Percentiles rank a stretch among this genome's conserved stretches.
Evolutionary conservation across 2,329 filamentous ascomycete species (phyloP).

Genomic region (Aspergillus tanneri): DNA sequence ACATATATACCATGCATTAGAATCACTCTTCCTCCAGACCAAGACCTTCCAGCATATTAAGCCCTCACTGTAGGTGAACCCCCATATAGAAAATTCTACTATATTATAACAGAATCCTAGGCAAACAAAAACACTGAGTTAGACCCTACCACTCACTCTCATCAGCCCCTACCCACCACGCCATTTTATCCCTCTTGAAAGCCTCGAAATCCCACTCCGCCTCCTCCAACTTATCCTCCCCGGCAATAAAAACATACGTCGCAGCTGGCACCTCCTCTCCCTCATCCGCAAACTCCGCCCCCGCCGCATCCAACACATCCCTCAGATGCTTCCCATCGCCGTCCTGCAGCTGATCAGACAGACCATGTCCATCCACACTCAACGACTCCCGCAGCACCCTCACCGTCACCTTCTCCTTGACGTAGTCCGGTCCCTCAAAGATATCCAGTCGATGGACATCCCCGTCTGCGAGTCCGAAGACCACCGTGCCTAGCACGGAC

Average conservation of each 20-base stretch:
- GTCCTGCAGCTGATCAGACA: neutral
- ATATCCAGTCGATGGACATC: constrained; percentile 74
- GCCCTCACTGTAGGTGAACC: neutral
- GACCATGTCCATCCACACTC: constrained; percentile 21
- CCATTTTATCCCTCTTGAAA: constrained; percentile 74
- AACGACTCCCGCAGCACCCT: constrained; percentile 35
- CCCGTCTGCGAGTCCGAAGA: constrained; percentile 72
- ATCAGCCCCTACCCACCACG: constrained; percentile 54
- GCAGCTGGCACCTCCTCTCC: constrained; percentile 51
- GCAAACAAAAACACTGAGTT: too few relatives aligned
- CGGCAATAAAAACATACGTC: constrained; percentile 63
- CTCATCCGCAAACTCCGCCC: constrained; percentile 54
- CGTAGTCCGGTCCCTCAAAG: constrained; percentile 80
- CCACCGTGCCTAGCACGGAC: constrained; percentile 71
- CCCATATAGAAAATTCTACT: too few relatives aligned
- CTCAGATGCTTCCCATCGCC: constrained; percentile 33
- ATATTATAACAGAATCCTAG: too few relatives aligned
- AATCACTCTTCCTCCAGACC: too few relatives aligned
- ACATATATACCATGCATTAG: too few relatives aligned
- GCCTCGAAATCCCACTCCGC: constrained; percentile 85
- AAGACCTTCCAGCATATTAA: too few relatives aligned
- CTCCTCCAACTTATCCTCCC: constrained; percentile 59
- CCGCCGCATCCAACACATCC: constrained; percentile 47
- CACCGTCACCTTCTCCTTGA: constrained; percentile 52
- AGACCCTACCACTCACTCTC: constrained; percentile 47